Conservation (phyloP, 805 yeast species). For the Sporopachydermia lactativora region DNA sequence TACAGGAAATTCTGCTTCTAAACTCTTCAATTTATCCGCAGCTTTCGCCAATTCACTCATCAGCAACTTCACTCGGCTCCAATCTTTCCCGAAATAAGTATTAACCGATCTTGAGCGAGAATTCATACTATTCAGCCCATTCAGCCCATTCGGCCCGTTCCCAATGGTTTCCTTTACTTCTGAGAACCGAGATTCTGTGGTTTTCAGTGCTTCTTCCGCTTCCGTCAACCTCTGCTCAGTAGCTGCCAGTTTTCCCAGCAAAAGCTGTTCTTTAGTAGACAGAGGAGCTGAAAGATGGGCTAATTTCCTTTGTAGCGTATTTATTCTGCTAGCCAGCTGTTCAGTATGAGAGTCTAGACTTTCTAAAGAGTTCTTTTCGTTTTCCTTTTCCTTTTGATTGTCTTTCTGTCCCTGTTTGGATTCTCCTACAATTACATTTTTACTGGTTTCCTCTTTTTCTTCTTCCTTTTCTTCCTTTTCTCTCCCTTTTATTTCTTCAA, state of each 20-base stretch:
- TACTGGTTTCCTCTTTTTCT: conserved; percentile 7
- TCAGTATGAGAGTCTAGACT: no score
- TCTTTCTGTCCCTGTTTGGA: no score
- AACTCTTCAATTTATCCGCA: no score
- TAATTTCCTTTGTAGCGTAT: conserved; percentile 19
- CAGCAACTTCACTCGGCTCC: not conserved
- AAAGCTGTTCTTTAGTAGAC: not conserved
- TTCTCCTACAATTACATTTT: no score
- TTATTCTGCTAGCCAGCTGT: conserved; percentile 20
- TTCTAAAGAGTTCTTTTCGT: no score
- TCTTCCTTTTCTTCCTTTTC: conserved; percentile 9
- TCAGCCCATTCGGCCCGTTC: conserved; percentile 31
- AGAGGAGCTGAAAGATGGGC: conserved; percentile 2
- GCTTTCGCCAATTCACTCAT: no score
- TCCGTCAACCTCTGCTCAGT: conserved; percentile 13
- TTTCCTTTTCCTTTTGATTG: no score
- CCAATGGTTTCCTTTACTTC: conserved; percentile 28
- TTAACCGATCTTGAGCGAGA: conserved; percentile 13
- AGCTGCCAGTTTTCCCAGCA: not conserved
- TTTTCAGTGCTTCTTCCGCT: conserved; percentile 14
- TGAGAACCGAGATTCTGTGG: conserved; percentile 19
- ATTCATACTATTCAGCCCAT: conserved; percentile 23
- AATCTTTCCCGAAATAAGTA: not conserved
- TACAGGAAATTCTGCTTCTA: no score
- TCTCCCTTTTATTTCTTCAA: conserved; percentile 14